Evolutionary conservation across 2,329 filamentous ascomycete genomes (phyloP), one percentile per base, ranked within the genome.

Genomic region (Colletotrichum sp.): DNA sequence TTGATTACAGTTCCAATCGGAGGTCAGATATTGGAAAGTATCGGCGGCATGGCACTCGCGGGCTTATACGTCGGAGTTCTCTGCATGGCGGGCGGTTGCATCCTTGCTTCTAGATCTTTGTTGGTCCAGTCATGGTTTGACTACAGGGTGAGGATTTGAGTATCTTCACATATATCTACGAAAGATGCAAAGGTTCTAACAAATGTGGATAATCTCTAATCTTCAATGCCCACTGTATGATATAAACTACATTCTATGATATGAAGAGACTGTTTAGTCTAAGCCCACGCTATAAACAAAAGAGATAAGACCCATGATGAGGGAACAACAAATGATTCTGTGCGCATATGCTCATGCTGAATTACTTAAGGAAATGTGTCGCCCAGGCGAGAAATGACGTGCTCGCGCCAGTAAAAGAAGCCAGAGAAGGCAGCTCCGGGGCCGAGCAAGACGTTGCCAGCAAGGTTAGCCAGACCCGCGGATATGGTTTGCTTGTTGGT

Each of bases 1-100:
- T 78, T 90, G 16, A 75, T 89, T 6, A 85, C 86, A 1, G 84
- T 88, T 0, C 88, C 88, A 0, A 80, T 88, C 2, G 85, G 86
- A 24, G 87, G 87, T 6, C 81, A 86, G 64, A 80, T 89, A 78
- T 80, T 89, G 6, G 83, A 89, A 63, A 82, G 82, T 2, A 85
- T 87, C 26, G 87, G 87, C 1, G 83, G 87, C 2, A 81, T 83
- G 72, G 82, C 83, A 3, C 80, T 89, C 26, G 85, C 88, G 12
- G 87, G 86, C 1, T 85, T 89, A 15, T 87, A 88, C 76, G 83
- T 85, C 10, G 86, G 55, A 21, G 43, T 52, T 2, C 43, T 52
- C 1, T 52, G 43, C n/a, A 52, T 52, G 43, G 43, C 43, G 4
- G 43, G 43, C n/a, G 43, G 43, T 52, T 52, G 43, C 1, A 52